Conservation (phyloP, 345 rosid species). For the Pistacia integerrima region DNA sequence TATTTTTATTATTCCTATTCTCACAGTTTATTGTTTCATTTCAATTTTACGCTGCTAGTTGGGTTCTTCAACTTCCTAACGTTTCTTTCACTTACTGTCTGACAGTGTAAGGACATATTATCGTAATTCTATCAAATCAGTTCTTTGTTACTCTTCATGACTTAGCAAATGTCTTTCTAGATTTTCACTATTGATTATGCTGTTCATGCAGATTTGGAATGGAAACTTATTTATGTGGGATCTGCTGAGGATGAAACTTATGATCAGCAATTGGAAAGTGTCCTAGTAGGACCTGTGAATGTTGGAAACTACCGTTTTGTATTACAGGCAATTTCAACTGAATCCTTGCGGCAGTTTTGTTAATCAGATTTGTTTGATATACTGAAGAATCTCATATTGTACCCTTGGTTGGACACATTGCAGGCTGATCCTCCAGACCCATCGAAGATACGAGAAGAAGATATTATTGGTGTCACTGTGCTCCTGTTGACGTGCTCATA, state of each 20-base stretch:
- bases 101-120: no score
- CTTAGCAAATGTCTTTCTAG: background rate
- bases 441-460: conserved; percentile 77
- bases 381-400: background rate
- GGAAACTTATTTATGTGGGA: conserved; percentile 96
- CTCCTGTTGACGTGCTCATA: conserved; percentile 77
- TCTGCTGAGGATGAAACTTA: conserved; percentile 95
- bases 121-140: background rate
- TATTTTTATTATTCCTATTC: no score
- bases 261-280: conserved; percentile 84
- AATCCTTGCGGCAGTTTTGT: conserved; percentile 1
- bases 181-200: background rate
- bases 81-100: no score
- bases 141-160: background rate
- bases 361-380: background rate
- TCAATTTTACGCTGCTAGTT: no score
- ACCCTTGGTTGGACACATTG: conserved; percentile 17
- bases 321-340: conserved; percentile 53
- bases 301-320: conserved; percentile 91
- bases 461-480: conserved; percentile 77
- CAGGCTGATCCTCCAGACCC: conserved; percentile 96
- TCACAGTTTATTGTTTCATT: no score
- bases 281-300: conserved; percentile 93
- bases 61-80: no score
- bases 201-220: conserved; percentile 69